Evolutionary conservation across 164 flowering plant genomes (phyloP), one percentile per base, ranked within the genome.

Genomic region (Dillenia turbinata): DNA sequence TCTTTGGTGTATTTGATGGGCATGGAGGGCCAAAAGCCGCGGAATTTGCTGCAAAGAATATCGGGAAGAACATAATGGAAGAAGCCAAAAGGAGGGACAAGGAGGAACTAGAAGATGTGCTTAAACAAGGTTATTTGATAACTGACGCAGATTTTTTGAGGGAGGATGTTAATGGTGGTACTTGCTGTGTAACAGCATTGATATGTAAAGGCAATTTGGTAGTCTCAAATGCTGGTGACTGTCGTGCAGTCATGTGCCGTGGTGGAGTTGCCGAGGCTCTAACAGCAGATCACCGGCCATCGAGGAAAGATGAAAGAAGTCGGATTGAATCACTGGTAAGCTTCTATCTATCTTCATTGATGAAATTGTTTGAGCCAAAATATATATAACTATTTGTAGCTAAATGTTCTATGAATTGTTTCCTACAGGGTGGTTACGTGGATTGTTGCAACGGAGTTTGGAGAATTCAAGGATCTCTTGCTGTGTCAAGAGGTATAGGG

Each of bases 181-280:
- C 89, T 62, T 92, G 97, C 64, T 85, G 85, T 63, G 88, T 86
- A 9, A 87, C 96, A 2, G 94, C 96, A 13, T 62, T 89, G 77
- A 77, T 92, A 40, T 77, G 68, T 12, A 63, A 87, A 14, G 86
- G 85, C 9, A 57, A 76, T 43, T 75, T 92, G 12, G 71, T 85
- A 10, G 89, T 89, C 44, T 87, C 97, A 10, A 87, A 89, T 75
- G 89, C 84, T 16, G 97, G 97, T 19, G 97, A 92, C 53, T 92
- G 97, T 56, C 92, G 94, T 14, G 97, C 93, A 57, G 96, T 89
- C 15, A 72, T 92, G 78, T 77, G 90, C 78, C 72, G 81, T 62
- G 72, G 78, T 33, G 96, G 97, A 45, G 62, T 76, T 59, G 97
- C 96, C 0, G 83, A 87, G 66, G 83, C 92, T n/a, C 85, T 92